Conservation (phyloP, 2,329 filamentous ascomycete species). For the Cladophialophora exuberans region DNA sequence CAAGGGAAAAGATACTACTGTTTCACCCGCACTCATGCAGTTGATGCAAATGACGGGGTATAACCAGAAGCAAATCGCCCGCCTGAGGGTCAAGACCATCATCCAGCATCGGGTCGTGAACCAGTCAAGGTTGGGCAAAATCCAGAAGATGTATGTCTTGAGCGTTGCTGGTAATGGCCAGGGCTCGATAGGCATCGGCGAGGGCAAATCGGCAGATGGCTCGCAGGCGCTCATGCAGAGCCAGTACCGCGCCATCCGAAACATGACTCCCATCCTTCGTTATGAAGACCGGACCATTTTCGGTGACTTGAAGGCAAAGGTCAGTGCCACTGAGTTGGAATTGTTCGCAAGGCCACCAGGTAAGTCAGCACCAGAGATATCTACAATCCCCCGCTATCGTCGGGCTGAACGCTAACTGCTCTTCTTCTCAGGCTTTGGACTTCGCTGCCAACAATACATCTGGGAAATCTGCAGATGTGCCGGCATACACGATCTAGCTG, state of each 20-base stretch:
- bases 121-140: constrained; percentile 95
- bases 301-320: constrained; percentile 80
- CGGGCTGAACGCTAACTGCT: constrained; percentile 11
- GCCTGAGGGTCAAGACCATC: constrained; percentile 70
- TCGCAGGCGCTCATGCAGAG: constrained; percentile 72
- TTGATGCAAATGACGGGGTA: constrained; percentile 63
- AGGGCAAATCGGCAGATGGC: constrained; percentile 81
- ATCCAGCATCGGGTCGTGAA: constrained; percentile 78
- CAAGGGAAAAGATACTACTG: constrained; percentile 8
- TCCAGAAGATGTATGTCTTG: constrained; percentile 74
- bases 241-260: constrained; percentile 78
- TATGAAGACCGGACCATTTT: constrained; percentile 94
- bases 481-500: constrained; percentile 85
- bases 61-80: constrained; percentile 49
- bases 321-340: constrained; percentile 83
- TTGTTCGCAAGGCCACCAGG: constrained; percentile 84
- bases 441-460: constrained; percentile 87
- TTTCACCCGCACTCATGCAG: constrained; percentile 45
- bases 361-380: constrained; percentile 60
- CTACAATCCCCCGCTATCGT: background rate
- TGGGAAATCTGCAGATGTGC: constrained; percentile 90
- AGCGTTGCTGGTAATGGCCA: constrained; percentile 84
- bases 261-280: constrained; percentile 87
- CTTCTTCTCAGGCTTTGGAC: constrained; percentile 77
- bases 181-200: constrained; percentile 83